phyloP scores from a whole-genome alignment of 2,329 filamentous ascomycete genomes.

The Dothideomycetes sp. region DNA sequence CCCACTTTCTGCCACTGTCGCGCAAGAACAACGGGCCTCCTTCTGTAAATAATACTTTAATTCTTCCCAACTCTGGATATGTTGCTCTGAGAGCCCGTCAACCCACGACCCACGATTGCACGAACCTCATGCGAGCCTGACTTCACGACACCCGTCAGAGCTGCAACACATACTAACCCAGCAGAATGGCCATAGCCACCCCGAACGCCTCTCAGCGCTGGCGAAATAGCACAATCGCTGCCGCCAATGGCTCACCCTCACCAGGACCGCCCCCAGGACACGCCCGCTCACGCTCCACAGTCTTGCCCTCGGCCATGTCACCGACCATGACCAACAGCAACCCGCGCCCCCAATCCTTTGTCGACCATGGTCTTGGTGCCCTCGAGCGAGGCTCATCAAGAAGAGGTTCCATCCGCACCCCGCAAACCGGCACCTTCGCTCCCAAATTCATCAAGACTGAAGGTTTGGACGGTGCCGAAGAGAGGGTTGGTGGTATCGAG shows the following conservation, averaged over 20 bases:
- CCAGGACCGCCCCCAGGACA: constrained; percentile 45
- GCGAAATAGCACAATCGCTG: constrained; percentile 71
- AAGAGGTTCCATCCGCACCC: constrained; percentile 6
- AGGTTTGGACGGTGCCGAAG: constrained; percentile 53
- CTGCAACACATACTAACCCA: constrained; percentile 10
- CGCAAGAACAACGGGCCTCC: constrained; percentile 4
- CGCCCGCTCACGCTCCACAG: constrained; percentile 63
- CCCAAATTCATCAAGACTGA: constrained; percentile 92
- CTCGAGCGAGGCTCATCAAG: constrained; percentile 14
- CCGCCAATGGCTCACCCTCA: constrained; percentile 54
- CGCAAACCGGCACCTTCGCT: constrained; percentile 70
- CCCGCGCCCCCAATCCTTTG: constrained; percentile 57
- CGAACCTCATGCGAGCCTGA: constrained; percentile 8
- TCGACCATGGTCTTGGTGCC: constrained; percentile 36
- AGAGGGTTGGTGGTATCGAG: constrained; percentile 64
- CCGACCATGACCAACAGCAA: constrained; percentile 43
- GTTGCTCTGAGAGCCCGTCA: constrained; percentile 3
- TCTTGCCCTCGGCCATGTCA: constrained; percentile 54
- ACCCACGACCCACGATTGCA: not conserved
- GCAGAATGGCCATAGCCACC: constrained; percentile 12
- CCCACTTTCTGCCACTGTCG: no score
- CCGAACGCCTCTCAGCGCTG: constrained; percentile 39
- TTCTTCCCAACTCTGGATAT: constrained; percentile 1
- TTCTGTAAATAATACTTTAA: constrained; percentile 3
- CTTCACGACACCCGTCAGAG: not conserved